phyloP scores from a whole-genome alignment of 768 basidiomycete genomes.

The Pleurotus djamor region DNA sequence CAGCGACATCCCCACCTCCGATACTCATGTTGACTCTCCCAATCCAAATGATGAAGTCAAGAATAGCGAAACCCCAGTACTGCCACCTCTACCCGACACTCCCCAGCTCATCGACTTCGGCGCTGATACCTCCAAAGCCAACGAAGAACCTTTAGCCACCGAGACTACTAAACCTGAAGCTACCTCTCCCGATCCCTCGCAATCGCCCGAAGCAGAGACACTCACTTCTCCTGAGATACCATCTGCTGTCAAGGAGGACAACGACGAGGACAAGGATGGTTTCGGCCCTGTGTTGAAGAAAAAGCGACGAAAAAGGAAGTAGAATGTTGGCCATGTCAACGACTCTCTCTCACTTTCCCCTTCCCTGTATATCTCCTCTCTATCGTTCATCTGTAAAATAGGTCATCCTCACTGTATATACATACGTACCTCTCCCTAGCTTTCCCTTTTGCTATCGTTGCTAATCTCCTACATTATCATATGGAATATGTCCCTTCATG shows the following conservation, averaged over 20 bases:
- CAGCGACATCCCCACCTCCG: too few relatives aligned
- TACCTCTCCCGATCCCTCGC: neutral
- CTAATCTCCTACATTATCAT: neutral
- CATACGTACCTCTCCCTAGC: neutral
- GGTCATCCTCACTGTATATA: too few relatives aligned
- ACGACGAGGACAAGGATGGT: neutral
- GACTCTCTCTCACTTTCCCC: neutral
- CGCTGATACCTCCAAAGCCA: neutral
- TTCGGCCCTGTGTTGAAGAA: neutral
- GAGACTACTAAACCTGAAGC: neutral
- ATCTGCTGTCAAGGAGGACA: neutral
- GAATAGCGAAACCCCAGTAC: too few relatives aligned
- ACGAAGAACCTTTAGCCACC: neutral
- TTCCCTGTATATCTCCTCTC: neutral
- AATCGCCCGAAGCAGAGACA: neutral
- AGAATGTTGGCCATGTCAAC: neutral
- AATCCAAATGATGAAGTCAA: too few relatives aligned
- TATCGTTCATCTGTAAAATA: neutral
- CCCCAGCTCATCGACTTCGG: neutral
- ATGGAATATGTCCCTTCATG: neutral
- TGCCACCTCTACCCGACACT: too few relatives aligned
- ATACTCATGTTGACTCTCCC: too few relatives aligned
- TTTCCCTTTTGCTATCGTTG: neutral
- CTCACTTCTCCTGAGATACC: neutral
- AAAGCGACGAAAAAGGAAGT: neutral